phyloP scores from a whole-genome alignment of 192 early-diverging fungal genomes.

The Dissophora globulifera region DNA sequence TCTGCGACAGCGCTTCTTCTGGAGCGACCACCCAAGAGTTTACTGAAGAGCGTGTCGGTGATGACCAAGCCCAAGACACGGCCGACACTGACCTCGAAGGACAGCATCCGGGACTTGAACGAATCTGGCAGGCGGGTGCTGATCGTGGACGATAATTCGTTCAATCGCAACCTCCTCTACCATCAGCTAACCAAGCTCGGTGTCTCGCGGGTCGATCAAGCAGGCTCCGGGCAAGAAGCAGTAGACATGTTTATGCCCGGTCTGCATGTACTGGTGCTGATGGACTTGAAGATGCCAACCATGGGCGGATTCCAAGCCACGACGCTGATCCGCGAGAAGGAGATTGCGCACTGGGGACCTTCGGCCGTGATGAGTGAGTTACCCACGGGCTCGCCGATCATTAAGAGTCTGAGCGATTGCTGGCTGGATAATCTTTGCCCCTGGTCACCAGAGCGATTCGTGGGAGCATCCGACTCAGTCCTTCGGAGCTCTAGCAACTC shows the following conservation, averaged over 20 bases:
- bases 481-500: conserved; percentile 1
- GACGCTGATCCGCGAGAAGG: conserved; percentile 39
- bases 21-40: conserved; percentile 26
- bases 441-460: conserved; percentile 42
- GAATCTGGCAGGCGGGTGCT: conserved; percentile 29
- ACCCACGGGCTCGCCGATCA: background rate
- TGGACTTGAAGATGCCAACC: conserved; percentile 50
- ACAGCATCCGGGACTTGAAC: conserved; percentile 36
- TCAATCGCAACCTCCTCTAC: conserved; percentile 39
- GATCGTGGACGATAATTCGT: conserved; percentile 48
- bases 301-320: conserved; percentile 45
- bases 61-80: background rate
- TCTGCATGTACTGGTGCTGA: conserved; percentile 31
- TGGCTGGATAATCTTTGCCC: conserved; percentile 19
- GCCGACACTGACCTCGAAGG: conserved; percentile 8
- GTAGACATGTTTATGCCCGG: conserved; percentile 32
- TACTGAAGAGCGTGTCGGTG: conserved; percentile 20
- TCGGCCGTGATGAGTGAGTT: background rate
- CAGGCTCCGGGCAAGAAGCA: conserved; percentile 42
- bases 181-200: conserved; percentile 42
- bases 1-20: too few relatives aligned
- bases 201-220: conserved; percentile 31
- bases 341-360: conserved; percentile 18
- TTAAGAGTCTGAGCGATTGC: conserved; percentile 5
- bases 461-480: conserved; percentile 16